These are phyloP conservation scores for Aspergillus clavatus DNA, from an alignment of 2,329 filamentous ascomycete species.

Conservation along the genomic window DNA sequence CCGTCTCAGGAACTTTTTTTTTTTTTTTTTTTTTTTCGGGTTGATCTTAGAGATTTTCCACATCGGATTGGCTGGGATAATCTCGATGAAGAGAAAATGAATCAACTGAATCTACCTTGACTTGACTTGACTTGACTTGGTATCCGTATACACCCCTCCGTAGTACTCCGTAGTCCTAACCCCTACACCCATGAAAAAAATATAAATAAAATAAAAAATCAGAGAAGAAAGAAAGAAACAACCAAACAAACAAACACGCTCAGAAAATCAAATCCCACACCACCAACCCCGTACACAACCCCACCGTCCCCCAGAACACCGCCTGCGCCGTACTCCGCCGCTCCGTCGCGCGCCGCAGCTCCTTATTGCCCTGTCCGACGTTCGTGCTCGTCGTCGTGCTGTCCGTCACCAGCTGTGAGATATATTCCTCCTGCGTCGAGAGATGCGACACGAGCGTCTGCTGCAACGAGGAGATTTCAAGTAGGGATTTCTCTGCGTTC, in stretches of 20 bases:
- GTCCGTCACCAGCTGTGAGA: slow-evolving; percentile 82
- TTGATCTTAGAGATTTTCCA: too few species aligned
- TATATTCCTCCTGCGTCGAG: slow-evolving; percentile 77
- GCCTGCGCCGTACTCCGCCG: slow-evolving; percentile 67
- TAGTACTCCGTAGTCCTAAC: too few species aligned
- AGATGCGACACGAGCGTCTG: slow-evolving; percentile 83
- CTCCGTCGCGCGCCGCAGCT: slow-evolving; percentile 77
- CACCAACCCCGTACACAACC: slow-evolving; percentile 68
- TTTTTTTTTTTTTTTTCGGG: too few species aligned
- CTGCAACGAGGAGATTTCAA: slow-evolving; percentile 91
- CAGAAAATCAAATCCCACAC: slow-evolving; percentile 68
- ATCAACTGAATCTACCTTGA: too few species aligned
- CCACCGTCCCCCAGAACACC: slow-evolving; percentile 75
- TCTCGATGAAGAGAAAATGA: too few species aligned
- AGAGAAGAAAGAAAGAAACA: too few species aligned
- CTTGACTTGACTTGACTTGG: too few species aligned
- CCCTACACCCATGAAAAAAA: too few species aligned
- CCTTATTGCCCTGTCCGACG: slow-evolving; percentile 80
- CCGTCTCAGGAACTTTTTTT: too few species aligned
- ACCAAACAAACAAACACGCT: too few species aligned
- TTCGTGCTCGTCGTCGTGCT: slow-evolving; percentile 79
- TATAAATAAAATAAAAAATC: too few species aligned
- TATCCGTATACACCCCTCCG: too few species aligned
- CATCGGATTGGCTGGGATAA: neutral
- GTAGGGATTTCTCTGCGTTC: slow-evolving; percentile 79